Evolutionary conservation across 257 asterid species (phyloP).

Genomic region (Lavandula angustifolia): DNA sequence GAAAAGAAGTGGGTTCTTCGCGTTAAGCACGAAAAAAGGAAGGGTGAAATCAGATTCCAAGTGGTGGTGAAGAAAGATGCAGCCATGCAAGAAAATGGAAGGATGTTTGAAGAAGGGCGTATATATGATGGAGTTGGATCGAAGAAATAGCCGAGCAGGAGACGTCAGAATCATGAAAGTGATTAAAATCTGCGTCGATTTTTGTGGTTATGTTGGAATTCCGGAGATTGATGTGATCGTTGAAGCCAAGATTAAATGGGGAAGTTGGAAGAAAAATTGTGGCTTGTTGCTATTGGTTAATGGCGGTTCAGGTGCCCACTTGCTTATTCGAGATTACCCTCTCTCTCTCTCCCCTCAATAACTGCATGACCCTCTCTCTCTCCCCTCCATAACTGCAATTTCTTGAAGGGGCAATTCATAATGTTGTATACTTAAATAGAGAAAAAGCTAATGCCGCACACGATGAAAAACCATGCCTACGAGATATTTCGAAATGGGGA

Average conservation of each 20-base stretch:
- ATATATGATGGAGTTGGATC: constrained; percentile 40
- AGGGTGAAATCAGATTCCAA: constrained; percentile 26
- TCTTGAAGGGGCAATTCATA: neutral
- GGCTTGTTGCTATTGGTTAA: constrained; percentile 21
- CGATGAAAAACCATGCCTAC: neutral
- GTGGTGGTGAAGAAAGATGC: constrained; percentile 24
- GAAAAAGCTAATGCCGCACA: neutral
- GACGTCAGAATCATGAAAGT: constrained; percentile 68
- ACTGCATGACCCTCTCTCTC: too few species aligned
- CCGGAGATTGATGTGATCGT: constrained; percentile 28
- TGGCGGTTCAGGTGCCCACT: neutral
- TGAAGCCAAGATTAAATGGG: neutral
- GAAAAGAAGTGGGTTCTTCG: constrained; percentile 35
- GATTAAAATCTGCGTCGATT: neutral
- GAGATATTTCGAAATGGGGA: neutral
- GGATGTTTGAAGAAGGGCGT: neutral
- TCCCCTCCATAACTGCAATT: neutral
- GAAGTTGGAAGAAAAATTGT: constrained; percentile 17
- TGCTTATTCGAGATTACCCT: neutral
- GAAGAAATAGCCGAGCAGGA: constrained; percentile 40
- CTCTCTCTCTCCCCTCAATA: neutral
- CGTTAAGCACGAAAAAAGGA: neutral
- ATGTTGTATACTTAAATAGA: too few species aligned
- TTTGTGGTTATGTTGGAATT: constrained; percentile 15
- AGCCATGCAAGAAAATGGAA: constrained; percentile 29